phyloP scores from a whole-genome alignment of 441 rosid species.

The Gossypium armourianum region DNA sequence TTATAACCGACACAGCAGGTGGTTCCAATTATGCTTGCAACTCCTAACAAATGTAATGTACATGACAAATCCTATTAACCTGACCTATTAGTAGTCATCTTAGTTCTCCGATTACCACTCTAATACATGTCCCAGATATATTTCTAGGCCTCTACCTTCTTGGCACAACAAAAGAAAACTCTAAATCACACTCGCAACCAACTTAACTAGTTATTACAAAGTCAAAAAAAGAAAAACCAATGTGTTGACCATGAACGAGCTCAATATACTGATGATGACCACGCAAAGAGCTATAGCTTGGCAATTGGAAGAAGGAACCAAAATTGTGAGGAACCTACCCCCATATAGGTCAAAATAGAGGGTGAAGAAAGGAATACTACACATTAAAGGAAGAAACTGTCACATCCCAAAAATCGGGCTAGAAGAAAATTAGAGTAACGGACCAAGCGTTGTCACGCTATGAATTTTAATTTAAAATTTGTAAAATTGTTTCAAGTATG shows the following conservation, averaged over 20 bases:
- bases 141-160: neutral
- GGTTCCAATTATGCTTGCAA: neutral
- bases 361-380: no score
- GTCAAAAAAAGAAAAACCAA: neutral
- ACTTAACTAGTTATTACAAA: neutral
- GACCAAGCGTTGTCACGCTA: neutral
- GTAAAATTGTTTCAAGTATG: no score
- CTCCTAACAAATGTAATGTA: neutral
- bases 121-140: neutral
- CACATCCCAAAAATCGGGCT: neutral
- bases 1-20: neutral
- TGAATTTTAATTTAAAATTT: neutral
- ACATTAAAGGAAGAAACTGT: no score
- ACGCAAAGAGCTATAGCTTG: no score
- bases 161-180: neutral
- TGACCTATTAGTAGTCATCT: neutral
- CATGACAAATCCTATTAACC: neutral
- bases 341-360: no score
- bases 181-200: neutral
- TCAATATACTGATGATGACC: no score
- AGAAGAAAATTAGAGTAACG: neutral
- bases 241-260: neutral
- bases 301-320: no score
- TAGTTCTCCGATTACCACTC: neutral
- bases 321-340: no score